Percentiles rank a stretch among this genome's conserved stretches.
phyloP scores from a whole-genome alignment of 148 eudicot genomes.

The Chenopodium berlandieri region DNA sequence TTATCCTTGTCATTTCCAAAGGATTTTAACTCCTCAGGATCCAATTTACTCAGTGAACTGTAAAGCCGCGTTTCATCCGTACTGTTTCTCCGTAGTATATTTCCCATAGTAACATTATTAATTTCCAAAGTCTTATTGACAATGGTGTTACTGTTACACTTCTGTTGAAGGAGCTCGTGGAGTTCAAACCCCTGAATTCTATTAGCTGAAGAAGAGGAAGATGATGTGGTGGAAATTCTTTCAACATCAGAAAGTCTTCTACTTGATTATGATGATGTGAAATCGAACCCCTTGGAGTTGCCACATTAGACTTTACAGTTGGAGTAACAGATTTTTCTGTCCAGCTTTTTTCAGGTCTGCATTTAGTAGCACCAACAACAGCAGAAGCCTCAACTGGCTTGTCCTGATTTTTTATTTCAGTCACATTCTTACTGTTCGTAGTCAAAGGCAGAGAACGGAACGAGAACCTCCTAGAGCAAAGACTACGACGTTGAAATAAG shows the following conservation, averaged over 20 bases:
- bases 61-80: conserved; percentile 14
- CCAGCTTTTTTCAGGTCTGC: conserved; percentile 3
- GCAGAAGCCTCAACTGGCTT: not conserved
- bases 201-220: conserved; percentile 26
- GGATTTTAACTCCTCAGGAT: conserved; percentile 55
- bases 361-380: conserved; percentile 8
- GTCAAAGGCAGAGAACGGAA: conserved; percentile 19
- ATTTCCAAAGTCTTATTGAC: conserved; percentile 17
- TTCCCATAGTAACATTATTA: conserved; percentile 24
- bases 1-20: conserved; percentile 72
- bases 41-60: conserved; percentile 31
- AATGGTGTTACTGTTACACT: conserved; percentile 11
- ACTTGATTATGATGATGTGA: conserved; percentile 14
- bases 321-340: conserved; percentile 14
- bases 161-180: conserved; percentile 41
- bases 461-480: conserved; percentile 23
- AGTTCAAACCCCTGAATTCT: conserved; percentile 19
- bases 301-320: conserved; percentile 13
- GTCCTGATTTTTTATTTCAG: conserved; percentile 9
- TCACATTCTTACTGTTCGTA: not conserved
- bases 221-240: conserved; percentile 30
- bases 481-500: conserved; percentile 31
- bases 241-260: conserved; percentile 29
- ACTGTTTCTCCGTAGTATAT: conserved; percentile 28
- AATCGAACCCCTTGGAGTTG: conserved; percentile 24